Evolutionary conservation across 176 grass and related monocot species (phyloP).

Genomic region (Bonia amplexicaulis): DNA sequence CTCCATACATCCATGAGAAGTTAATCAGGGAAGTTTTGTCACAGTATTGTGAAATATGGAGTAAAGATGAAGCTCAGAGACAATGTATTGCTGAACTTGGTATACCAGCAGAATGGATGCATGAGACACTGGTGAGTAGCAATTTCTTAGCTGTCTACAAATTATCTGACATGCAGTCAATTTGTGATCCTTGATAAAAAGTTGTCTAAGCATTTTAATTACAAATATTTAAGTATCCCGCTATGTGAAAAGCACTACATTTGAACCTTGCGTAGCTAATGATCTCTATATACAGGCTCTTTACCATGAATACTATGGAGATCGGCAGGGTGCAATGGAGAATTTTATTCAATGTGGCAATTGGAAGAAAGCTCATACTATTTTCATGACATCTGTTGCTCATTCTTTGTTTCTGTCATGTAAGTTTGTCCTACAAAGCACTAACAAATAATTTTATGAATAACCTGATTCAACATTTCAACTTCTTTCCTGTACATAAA

Average conservation of each 20-base stretch:
- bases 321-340: constrained; percentile 49
- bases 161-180: neutral
- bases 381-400: constrained; percentile 81
- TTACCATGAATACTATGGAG: constrained; percentile 81
- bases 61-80: constrained; percentile 58
- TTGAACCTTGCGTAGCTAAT: neutral
- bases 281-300: constrained; percentile 55
- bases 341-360: constrained; percentile 79
- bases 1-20: constrained; percentile 72
- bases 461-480: neutral
- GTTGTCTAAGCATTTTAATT: neutral
- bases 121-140: constrained; percentile 71
- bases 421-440: constrained; percentile 39
- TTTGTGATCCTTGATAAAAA: neutral
- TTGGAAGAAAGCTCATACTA: constrained; percentile 80
- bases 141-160: constrained; percentile 26
- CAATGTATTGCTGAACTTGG: constrained; percentile 82
- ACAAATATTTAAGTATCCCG: neutral
- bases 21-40: constrained; percentile 75
- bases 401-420: constrained; percentile 87
- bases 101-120: constrained; percentile 85
- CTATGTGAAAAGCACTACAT: neutral
- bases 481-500: neutral
- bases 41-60: constrained; percentile 82
- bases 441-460: neutral